phyloP scores from a whole-genome alignment of 139 green algal genomes.

The Tetradesmus lagerheimii region DNA sequence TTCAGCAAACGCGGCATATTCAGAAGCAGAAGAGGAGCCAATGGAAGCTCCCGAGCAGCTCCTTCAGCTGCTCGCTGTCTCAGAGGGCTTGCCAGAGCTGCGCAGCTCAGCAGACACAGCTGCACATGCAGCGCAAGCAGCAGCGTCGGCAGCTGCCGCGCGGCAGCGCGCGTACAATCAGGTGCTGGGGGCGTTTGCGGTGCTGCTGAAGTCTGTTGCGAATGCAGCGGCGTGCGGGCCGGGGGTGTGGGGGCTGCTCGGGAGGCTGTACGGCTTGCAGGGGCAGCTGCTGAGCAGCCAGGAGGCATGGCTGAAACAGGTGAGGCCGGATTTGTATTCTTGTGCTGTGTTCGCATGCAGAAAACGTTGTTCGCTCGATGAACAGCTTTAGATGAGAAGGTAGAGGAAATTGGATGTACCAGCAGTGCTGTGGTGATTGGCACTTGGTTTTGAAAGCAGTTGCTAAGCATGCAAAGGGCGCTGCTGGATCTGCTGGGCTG shows the following conservation, averaged over 20 bases:
- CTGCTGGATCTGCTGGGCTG: too few relatives aligned
- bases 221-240: slow-evolving; percentile 24
- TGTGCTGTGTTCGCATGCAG: too few relatives aligned
- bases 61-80: slow-evolving; percentile 41
- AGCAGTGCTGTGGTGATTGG: too few relatives aligned
- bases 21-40: slow-evolving; percentile 39
- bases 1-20: not conserved
- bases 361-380: too few relatives aligned
- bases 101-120: not conserved
- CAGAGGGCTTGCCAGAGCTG: slow-evolving; percentile 22
- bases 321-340: slow-evolving; percentile 26
- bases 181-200: slow-evolving; percentile 43
- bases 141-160: slow-evolving; percentile 30
- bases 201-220: slow-evolving; percentile 50
- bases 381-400: too few relatives aligned
- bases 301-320: slow-evolving; percentile 77
- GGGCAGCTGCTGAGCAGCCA: slow-evolving; percentile 63
- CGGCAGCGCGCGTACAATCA: slow-evolving; percentile 46
- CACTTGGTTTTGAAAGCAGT: too few relatives aligned
- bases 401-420: too few relatives aligned
- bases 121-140: not conserved
- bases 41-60: slow-evolving; percentile 50
- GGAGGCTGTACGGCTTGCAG: slow-evolving; percentile 59
- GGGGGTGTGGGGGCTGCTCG: slow-evolving; percentile 65
- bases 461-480: too few relatives aligned